These are phyloP conservation scores for Collybia sp. DNA, from an alignment of 768 basidiomycete species.

Conservation along the genomic window DNA sequence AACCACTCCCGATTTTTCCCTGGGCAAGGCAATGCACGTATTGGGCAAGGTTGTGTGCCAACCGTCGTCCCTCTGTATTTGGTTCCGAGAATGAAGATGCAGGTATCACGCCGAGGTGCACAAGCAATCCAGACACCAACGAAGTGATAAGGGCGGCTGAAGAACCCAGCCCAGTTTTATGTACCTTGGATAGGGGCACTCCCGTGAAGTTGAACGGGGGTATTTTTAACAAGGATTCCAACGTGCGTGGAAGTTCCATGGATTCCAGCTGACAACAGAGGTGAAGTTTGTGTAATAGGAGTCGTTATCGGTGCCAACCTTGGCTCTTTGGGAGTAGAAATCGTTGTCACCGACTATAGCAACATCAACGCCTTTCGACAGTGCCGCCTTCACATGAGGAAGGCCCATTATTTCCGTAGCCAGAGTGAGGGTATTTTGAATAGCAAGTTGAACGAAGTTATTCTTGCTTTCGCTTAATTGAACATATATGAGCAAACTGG, in stretches of 20 bases:
- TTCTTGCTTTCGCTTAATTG: conserved; percentile 49
- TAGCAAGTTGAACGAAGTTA: conserved; percentile 88
- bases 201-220: conserved; percentile 72
- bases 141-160: conserved; percentile 97
- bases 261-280: conserved; percentile 50
- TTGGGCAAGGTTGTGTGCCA: conserved; percentile 92
- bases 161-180: conserved; percentile 97
- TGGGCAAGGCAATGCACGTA: conserved; percentile 95
- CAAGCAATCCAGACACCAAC: conserved; percentile 78
- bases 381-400: conserved; percentile 30
- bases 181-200: conserved; percentile 72
- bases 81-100: conserved; percentile 33
- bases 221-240: conserved; percentile 63
- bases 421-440: conserved; percentile 73
- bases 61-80: conserved; percentile 39
- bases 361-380: conserved; percentile 64
- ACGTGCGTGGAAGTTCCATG: conserved; percentile 54
- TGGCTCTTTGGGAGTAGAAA: conserved; percentile 91
- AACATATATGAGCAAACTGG: conserved; percentile 5
- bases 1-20: conserved; percentile 97
- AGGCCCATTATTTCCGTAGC: conserved; percentile 54
- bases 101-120: conserved; percentile 67
- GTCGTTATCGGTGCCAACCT: conserved; percentile 38
- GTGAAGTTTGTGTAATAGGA: background rate
- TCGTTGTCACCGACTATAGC: conserved; percentile 92